These are phyloP conservation scores for Picocystis salinarum DNA, from an alignment of 139 green algal genomes.

Conservation along the genomic window DNA sequence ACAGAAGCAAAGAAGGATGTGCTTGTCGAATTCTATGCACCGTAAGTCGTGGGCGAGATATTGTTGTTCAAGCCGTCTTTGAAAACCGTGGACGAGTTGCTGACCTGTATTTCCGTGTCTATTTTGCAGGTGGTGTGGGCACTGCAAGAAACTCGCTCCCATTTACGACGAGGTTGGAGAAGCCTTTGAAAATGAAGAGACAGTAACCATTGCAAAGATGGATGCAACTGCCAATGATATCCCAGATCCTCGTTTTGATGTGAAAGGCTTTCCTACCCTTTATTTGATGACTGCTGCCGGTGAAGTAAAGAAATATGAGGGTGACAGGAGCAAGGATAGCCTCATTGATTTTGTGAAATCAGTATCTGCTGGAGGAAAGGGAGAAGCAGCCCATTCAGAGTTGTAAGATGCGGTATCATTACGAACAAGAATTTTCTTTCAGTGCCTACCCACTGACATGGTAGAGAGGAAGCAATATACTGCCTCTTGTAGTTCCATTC, in stretches of 20 bases:
- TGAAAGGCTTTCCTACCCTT: constrained; percentile 23
- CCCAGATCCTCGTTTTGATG: constrained; percentile 12
- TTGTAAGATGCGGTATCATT: no score
- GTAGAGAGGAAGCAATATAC: no score
- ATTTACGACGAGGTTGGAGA: constrained; percentile 69
- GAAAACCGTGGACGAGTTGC: neutral
- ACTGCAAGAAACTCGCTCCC: constrained; percentile 66
- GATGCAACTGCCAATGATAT: constrained; percentile 42
- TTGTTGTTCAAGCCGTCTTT: neutral
- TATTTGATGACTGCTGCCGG: no score
- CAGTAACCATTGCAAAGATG: constrained; percentile 41
- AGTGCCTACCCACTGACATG: no score
- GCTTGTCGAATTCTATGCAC: constrained; percentile 60
- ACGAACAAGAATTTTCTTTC: no score
- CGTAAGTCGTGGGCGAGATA: constrained; percentile 12
- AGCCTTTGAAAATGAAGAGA: constrained; percentile 42
- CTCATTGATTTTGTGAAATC: no score
- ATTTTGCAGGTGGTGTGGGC: constrained; percentile 45
- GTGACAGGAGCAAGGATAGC: no score
- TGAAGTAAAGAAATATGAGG: no score
- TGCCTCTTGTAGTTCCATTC: no score
- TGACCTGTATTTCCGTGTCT: neutral
- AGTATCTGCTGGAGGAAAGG: no score
- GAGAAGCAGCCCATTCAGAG: no score
- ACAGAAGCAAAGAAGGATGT: constrained; percentile 42